These are phyloP conservation scores for Plenodomus biglobosus DNA, from an alignment of 2,329 filamentous ascomycete species.

Conservation along the genomic window DNA sequence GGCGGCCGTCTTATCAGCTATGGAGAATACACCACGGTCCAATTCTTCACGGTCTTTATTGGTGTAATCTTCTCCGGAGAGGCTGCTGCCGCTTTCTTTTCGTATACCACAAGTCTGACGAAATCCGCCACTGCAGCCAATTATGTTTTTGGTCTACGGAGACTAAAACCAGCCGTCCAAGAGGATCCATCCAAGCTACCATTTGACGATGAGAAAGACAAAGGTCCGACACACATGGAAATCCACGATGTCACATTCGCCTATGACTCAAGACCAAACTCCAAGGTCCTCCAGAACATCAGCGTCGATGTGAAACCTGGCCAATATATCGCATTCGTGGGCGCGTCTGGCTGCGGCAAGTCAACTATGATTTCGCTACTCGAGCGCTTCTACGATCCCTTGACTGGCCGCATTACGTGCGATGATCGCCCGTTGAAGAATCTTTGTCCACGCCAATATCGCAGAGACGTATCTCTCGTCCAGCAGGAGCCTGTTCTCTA, in stretches of 20 bases:
- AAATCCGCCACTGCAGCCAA: conserved; percentile 87
- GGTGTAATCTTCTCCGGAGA: conserved; percentile 36
- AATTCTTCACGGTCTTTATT: conserved; percentile 91
- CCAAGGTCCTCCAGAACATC: conserved; percentile 79
- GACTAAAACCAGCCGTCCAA: conserved; percentile 41
- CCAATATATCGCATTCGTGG: conserved; percentile 85
- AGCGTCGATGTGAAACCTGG: conserved; percentile 67
- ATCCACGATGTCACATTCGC: conserved; percentile 71
- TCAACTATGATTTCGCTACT: conserved; percentile 87
- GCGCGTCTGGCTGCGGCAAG: conserved; percentile 90
- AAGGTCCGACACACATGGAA: conserved; percentile 36
- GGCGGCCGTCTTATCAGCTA: conserved; percentile 39
- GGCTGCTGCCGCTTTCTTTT: conserved; percentile 88
- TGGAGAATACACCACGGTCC: conserved; percentile 66
- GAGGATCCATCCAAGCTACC: conserved; percentile 40
- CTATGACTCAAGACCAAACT: conserved; percentile 76
- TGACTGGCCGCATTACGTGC: conserved; percentile 74
- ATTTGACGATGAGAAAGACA: conserved; percentile 36
- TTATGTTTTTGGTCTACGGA: conserved; percentile 50
- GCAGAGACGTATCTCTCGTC: conserved; percentile 80
- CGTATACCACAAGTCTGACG: conserved; percentile 92
- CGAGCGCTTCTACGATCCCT: conserved; percentile 91
- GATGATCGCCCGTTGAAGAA: conserved; percentile 77
- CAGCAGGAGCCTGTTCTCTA: conserved; percentile 94
- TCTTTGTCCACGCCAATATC: conserved; percentile 79